Evolutionary conservation across 306 rosid genomes (phyloP).

Genomic region (Benincasa hispida): DNA sequence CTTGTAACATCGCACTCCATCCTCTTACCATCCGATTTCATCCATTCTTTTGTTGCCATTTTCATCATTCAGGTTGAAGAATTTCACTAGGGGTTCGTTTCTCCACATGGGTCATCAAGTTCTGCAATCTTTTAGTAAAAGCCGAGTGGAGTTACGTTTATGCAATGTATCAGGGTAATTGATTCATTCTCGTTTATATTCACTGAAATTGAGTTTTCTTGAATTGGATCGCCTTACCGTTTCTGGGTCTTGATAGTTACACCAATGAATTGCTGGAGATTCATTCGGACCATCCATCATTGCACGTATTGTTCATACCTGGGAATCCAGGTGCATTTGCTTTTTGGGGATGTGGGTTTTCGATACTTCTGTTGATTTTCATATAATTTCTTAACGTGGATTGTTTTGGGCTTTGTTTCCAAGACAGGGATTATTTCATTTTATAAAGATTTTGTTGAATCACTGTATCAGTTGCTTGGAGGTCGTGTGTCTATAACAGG

Average conservation of each 20-base stretch:
- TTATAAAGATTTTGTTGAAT: constrained; percentile 68
- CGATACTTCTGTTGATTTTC: constrained; percentile 1
- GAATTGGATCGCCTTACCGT: neutral
- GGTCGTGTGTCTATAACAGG: constrained; percentile 74
- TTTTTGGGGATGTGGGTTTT: neutral
- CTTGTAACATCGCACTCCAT: neutral
- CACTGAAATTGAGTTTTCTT: neutral
- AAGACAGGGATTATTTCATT: constrained; percentile 50
- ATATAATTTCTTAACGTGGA: neutral
- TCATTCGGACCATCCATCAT: constrained; percentile 48
- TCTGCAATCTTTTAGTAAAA: constrained; percentile 21
- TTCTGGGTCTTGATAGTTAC: constrained; percentile 22
- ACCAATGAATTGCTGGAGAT: constrained; percentile 72
- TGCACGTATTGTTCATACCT: constrained; percentile 66
- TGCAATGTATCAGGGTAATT: constrained; percentile 57
- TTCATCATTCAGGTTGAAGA: constrained; percentile 17
- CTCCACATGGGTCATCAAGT: constrained; percentile 27
- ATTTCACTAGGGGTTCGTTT: constrained; percentile 15
- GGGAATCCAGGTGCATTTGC: constrained; percentile 74
- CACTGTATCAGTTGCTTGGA: constrained; percentile 59
- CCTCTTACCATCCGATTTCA: neutral
- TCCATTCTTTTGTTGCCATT: neutral
- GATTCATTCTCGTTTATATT: neutral
- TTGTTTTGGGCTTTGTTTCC: neutral
- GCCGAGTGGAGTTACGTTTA: constrained; percentile 48